Conservation (phyloP, 208 protist species). For the Blechomonas ayalai region DNA sequence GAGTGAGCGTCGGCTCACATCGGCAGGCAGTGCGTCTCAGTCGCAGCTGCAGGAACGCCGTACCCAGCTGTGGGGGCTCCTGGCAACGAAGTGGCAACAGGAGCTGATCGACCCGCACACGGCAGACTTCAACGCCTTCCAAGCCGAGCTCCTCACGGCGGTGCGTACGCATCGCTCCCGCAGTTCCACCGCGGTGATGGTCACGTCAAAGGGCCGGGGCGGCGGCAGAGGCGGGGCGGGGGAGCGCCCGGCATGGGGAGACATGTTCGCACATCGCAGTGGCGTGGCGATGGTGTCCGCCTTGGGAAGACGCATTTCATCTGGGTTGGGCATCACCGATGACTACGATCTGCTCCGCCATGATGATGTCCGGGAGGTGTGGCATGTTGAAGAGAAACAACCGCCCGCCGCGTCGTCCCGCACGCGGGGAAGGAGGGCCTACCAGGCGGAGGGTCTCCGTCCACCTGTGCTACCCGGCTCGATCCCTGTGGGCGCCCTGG, state of each 20-base stretch:
- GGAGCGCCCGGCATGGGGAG: neutral
- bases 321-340: slow-evolving; percentile 8
- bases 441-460: neutral
- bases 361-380: slow-evolving; percentile 17
- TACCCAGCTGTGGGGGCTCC: slow-evolving; percentile 48
- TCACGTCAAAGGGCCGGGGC: neutral
- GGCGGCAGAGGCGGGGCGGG: neutral
- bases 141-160: slow-evolving; percentile 23
- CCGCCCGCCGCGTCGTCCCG: neutral
- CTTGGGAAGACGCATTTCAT: slow-evolving; percentile 9
- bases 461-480: neutral
- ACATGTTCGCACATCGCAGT: slow-evolving; percentile 5
- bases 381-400: slow-evolving; percentile 3
- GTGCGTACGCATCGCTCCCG: slow-evolving; percentile 20
- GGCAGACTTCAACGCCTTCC: slow-evolving; percentile 17
- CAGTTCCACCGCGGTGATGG: slow-evolving; percentile 2
- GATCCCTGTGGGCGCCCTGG: slow-evolving; percentile 18
- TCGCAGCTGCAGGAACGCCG: too few species aligned
- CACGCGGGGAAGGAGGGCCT: neutral
- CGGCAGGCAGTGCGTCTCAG: slow-evolving; percentile 1
- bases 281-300: neutral
- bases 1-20: neutral
- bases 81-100: slow-evolving; percentile 25
- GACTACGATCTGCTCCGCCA: slow-evolving; percentile 8
- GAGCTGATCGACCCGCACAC: slow-evolving; percentile 35